phyloP scores from a whole-genome alignment of 2,329 filamentous ascomycete species.

The Fonsecaea monophora region DNA sequence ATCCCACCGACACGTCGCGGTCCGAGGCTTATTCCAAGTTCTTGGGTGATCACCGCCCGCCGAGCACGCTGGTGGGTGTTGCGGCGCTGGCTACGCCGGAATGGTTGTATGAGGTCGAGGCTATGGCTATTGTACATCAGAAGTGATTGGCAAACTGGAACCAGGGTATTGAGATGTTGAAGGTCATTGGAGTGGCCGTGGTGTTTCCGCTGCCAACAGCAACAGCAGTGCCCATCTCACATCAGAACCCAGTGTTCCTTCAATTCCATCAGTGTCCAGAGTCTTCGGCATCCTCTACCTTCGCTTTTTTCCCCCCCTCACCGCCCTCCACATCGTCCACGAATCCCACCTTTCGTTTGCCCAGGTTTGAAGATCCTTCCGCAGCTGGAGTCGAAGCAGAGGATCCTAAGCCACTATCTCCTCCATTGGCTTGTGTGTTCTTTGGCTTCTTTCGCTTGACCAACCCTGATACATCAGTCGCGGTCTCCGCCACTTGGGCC shows the following conservation, averaged over 20 bases:
- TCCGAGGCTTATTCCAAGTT: constrained; percentile 24
- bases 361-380: constrained; percentile 25
- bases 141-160: constrained; percentile 8
- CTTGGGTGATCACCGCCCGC: constrained; percentile 27
- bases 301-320: constrained; percentile 32
- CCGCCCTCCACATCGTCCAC: constrained; percentile 32
- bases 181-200: not conserved
- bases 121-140: constrained; percentile 29
- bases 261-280: constrained; percentile 17
- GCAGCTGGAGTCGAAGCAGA: constrained; percentile 32
- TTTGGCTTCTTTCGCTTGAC: constrained; percentile 62
- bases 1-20: constrained; percentile 27
- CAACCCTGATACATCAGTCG: constrained; percentile 66
- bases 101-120: constrained; percentile 34
- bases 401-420: constrained; percentile 30
- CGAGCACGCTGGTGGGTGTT: constrained; percentile 32
- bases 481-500: constrained; percentile 61
- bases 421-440: constrained; percentile 22
- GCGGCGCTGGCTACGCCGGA: constrained; percentile 27
- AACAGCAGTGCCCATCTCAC: not conserved
- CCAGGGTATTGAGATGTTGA: not conserved
- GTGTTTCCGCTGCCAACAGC: not conserved
- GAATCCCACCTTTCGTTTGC: constrained; percentile 39
- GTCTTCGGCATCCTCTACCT: constrained; percentile 34
- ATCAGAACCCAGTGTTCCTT: not conserved